A percentile compares a stretch with the other conserved stretches of the same genome.
These are phyloP conservation scores for Chalciporus sp. DNA, from an alignment of 1,284 basidiomycete species.

Conservation along the genomic window DNA sequence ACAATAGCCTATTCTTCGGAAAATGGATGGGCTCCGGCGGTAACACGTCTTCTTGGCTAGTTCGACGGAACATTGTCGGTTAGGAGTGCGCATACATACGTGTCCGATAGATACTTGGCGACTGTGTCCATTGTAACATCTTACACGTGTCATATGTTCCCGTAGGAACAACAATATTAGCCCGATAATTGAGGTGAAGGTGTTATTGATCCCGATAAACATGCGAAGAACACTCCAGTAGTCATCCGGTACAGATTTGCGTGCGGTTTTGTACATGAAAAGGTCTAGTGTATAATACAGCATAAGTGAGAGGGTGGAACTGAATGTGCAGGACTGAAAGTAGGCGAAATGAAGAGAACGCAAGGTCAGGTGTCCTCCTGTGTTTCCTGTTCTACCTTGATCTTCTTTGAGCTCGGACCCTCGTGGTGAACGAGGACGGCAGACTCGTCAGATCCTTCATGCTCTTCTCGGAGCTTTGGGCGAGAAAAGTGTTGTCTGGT, in stretches of 20 bases:
- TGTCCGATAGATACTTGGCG: too few species aligned
- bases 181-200: not conserved
- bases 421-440: conserved; percentile 22
- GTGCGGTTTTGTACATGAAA: conserved; percentile 13
- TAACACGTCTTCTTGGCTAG: too few species aligned
- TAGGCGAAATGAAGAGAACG: not conserved
- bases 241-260: conserved; percentile 3
- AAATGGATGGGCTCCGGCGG: too few species aligned
- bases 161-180: too few species aligned
- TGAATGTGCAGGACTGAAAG: conserved; percentile 4
- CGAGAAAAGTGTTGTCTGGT: conserved; percentile 26
- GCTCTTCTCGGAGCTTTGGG: conserved; percentile 17
- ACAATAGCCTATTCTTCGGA: too few species aligned
- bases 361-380: conserved; percentile 5
- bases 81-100: too few species aligned
- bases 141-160: too few species aligned
- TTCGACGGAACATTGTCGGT: too few species aligned
- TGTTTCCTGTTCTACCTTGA: conserved; percentile 30
- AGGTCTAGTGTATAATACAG: conserved; percentile 20
- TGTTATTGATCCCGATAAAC: too few species aligned
- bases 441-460: conserved; percentile 28
- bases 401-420: conserved; percentile 17
- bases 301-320: not conserved
- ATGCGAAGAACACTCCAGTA: not conserved
- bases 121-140: too few species aligned